phyloP scores from a whole-genome alignment of 2,329 filamentous ascomycete species.

The Talaromyces sp. region DNA sequence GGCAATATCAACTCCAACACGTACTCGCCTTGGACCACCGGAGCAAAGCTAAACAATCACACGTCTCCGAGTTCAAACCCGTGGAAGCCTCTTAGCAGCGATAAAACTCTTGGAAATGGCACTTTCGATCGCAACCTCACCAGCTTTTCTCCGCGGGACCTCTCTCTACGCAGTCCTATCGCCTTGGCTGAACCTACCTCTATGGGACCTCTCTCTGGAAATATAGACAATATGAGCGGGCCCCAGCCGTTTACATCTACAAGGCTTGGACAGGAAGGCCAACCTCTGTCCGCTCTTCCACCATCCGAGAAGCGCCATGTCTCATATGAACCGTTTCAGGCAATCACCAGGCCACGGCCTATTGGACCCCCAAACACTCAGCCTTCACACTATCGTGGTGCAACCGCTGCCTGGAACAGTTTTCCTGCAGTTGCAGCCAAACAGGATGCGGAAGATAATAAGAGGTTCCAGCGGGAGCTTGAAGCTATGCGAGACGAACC shows the following conservation, averaged over 20 bases:
- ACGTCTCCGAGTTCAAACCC: conserved; percentile 43
- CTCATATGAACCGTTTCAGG: conserved; percentile 33
- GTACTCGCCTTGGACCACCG: conserved; percentile 34
- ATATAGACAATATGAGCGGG: conserved; percentile 16
- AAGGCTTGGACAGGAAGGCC: conserved; percentile 28
- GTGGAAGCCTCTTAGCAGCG: conserved; percentile 54
- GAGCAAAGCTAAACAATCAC: conserved; percentile 27
- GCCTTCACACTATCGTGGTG: conserved; percentile 20
- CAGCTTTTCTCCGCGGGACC: conserved; percentile 43
- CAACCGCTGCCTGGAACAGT: conserved; percentile 37
- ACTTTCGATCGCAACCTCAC: conserved; percentile 54
- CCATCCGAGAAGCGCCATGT: conserved; percentile 36
- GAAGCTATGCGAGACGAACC: conserved; percentile 34
- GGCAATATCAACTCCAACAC: conserved; percentile 32
- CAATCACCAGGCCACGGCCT: conserved; percentile 39
- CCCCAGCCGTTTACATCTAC: conserved; percentile 27
- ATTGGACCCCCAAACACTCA: conserved; percentile 43
- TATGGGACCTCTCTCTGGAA: conserved; percentile 24
- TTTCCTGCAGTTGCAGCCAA: conserved; percentile 37
- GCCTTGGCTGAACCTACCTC: conserved; percentile 33
- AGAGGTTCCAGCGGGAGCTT: conserved; percentile 36
- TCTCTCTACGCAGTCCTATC: conserved; percentile 36
- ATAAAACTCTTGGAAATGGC: conserved; percentile 58
- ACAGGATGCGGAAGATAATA: conserved; percentile 37
- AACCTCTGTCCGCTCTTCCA: conserved; percentile 28